Conservation (phyloP, 768 basidiomycete genomes). For the Sporobolomyces phaffii region DNA sequence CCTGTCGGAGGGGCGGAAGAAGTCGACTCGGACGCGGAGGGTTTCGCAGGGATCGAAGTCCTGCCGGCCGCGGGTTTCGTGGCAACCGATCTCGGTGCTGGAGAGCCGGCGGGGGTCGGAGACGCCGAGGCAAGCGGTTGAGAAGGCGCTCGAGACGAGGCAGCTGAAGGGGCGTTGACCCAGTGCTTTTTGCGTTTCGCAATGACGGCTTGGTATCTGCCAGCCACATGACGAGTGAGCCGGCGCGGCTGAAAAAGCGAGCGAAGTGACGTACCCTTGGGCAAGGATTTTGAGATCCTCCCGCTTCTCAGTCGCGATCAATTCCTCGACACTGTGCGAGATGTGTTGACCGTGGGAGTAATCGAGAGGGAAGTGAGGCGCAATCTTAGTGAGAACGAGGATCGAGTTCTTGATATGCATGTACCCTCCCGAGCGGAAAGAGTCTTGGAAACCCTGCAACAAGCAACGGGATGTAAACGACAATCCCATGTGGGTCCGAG, state of each 20-base stretch:
- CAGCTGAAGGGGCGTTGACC: slow-evolving; percentile 6
- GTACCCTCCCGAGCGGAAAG: slow-evolving; percentile 80
- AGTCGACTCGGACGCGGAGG: background rate
- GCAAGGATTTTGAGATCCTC: slow-evolving; percentile 45
- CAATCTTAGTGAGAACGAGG: slow-evolving; percentile 81
- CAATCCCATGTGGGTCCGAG: too few relatives aligned
- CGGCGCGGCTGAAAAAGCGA: too few relatives aligned
- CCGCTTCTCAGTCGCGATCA: slow-evolving; percentile 69
- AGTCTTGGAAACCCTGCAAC: slow-evolving; percentile 65
- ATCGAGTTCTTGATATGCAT: slow-evolving; percentile 98
- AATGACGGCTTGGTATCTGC: slow-evolving; percentile 37
- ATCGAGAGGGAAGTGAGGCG: slow-evolving; percentile 78
- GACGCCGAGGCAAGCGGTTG: background rate
- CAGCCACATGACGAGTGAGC: too few relatives aligned
- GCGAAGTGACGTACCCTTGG: slow-evolving; percentile 43
- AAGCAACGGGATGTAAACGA: too few relatives aligned
- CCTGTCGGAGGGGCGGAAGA: background rate
- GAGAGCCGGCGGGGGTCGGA: background rate
- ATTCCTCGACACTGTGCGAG: slow-evolving; percentile 17
- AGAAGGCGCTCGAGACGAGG: background rate
- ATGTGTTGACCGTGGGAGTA: slow-evolving; percentile 59
- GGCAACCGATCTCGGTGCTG: background rate
- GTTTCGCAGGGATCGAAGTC: background rate
- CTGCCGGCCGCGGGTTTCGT: background rate
- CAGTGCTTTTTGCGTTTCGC: slow-evolving; percentile 29